Evolutionary conservation across 106 monocot genomes (phyloP).

Genomic region (Platanthera zijinensis): DNA sequence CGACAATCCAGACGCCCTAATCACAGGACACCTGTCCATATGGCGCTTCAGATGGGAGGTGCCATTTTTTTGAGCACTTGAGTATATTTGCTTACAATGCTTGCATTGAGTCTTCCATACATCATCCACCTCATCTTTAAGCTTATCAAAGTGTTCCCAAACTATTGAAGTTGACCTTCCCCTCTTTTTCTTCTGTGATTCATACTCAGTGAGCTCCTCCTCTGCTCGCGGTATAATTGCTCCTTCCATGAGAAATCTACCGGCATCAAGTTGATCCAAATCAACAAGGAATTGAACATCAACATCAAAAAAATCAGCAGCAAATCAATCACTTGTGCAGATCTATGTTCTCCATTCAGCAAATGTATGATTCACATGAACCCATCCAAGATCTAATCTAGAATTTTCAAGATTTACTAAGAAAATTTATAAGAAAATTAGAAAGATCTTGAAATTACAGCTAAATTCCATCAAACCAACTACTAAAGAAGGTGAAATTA

Average conservation of each 20-base stretch:
- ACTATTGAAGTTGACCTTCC: constrained; percentile 8
- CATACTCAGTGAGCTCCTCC: background rate
- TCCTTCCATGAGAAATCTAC: constrained; percentile 6
- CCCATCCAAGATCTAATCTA: background rate
- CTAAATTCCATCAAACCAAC: background rate
- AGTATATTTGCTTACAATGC: constrained; percentile 10
- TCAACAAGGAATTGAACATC: background rate
- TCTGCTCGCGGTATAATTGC: constrained; percentile 4
- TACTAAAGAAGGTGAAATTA: background rate
- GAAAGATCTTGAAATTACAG: background rate
- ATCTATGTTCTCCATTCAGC: background rate
- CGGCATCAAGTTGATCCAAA: constrained; percentile 2
- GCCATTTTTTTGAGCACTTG: constrained; percentile 12
- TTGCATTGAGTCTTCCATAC: constrained; percentile 13
- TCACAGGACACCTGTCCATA: constrained; percentile 6
- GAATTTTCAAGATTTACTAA: background rate
- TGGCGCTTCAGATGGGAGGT: constrained; percentile 10
- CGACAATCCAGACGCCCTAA: background rate
- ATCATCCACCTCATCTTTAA: constrained; percentile 9
- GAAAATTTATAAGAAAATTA: background rate
- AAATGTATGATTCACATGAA: background rate
- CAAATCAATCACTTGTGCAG: background rate
- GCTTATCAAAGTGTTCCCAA: constrained; percentile 12
- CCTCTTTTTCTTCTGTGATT: constrained; percentile 4
- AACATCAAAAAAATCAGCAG: constrained; percentile 1